Conservation (phyloP, 257 asterid genomes). For the Cinchona pubescens region DNA sequence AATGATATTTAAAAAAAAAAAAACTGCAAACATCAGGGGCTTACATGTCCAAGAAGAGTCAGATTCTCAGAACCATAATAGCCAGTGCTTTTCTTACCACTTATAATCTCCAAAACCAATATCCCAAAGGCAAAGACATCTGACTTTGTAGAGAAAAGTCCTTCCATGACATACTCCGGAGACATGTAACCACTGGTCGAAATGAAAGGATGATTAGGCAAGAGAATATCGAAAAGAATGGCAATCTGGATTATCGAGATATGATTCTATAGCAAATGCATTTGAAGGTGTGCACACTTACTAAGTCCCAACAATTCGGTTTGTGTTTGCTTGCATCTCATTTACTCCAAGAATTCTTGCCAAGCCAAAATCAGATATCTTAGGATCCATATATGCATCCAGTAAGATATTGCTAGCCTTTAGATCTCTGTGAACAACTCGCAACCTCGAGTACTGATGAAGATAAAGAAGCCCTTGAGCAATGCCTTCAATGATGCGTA, state of each 20-base stretch:
- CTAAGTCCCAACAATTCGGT: constrained; percentile 47
- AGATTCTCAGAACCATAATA: constrained; percentile 31
- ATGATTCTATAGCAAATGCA: neutral
- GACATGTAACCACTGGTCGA: constrained; percentile 43
- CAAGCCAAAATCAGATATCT: constrained; percentile 53
- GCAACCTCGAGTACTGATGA: constrained; percentile 41
- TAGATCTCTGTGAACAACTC: constrained; percentile 39
- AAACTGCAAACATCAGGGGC: neutral
- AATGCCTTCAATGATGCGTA: constrained; percentile 40
- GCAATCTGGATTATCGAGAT: too few relatives aligned
- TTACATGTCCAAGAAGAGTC: constrained; percentile 41
- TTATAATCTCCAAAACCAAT: constrained; percentile 43
- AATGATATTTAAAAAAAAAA: neutral
- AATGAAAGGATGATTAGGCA: neutral
- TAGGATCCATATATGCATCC: constrained; percentile 43
- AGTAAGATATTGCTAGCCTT: constrained; percentile 41
- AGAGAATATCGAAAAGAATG: neutral
- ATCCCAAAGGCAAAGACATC: constrained; percentile 52
- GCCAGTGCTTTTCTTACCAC: constrained; percentile 52
- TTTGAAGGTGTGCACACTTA: constrained; percentile 25
- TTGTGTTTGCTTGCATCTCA: constrained; percentile 25
- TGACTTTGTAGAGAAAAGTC: constrained; percentile 39
- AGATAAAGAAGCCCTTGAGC: constrained; percentile 51
- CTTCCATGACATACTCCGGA: constrained; percentile 49
- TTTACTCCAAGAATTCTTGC: constrained; percentile 40